Conservation (phyloP, 2,329 filamentous ascomycete genomes). For the Microdochium nivale region DNA sequence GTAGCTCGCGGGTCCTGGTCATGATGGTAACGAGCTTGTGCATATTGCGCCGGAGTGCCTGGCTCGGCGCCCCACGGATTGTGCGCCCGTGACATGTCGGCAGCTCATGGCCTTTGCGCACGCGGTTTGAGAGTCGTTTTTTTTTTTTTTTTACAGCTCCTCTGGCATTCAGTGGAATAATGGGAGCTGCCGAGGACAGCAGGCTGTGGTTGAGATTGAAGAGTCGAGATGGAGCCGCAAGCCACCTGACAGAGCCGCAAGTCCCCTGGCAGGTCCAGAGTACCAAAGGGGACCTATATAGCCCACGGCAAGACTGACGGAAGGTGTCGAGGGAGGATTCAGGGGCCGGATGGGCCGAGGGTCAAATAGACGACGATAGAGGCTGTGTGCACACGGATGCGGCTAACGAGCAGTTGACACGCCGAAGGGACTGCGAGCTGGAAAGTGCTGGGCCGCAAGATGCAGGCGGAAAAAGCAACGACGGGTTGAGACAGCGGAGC, state of each 20-base stretch:
- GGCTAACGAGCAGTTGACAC: neutral
- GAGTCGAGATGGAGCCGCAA: no score
- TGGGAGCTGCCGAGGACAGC: neutral
- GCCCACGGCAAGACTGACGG: no score
- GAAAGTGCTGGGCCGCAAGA: neutral
- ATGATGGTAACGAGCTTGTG: neutral
- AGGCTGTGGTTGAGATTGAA: no score
- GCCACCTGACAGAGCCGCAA: no score
- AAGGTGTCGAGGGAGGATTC: no score
- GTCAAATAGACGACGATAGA: no score
- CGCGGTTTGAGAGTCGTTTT: neutral
- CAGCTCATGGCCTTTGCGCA: neutral
- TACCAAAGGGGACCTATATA: no score
- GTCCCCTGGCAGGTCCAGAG: no score
- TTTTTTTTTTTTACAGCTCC: no score
- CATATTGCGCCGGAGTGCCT: neutral
- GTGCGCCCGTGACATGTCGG: neutral
- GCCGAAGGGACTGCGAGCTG: neutral
- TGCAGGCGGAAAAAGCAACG: neutral
- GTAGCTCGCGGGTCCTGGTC: neutral
- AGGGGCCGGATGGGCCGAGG: no score
- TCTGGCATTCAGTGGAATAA: neutral
- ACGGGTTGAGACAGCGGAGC: neutral
- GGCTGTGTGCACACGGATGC: no score
- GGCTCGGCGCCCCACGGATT: neutral